Conservation (phyloP, 2,329 filamentous ascomycete species). For the Diaporthe vexans region DNA sequence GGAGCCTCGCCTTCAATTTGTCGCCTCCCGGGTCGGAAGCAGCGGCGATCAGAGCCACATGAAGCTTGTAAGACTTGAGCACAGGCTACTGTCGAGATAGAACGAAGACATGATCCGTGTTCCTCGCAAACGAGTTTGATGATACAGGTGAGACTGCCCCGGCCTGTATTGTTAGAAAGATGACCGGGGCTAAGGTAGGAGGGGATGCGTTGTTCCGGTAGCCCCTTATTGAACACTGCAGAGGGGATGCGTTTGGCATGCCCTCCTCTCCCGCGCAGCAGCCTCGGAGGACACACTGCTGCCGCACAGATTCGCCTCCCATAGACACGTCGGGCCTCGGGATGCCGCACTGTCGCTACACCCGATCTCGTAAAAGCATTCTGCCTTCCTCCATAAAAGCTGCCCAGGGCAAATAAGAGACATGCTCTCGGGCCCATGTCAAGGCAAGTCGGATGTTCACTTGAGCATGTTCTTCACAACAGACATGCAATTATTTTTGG, state of each 20-base stretch:
- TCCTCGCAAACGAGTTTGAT: not conserved
- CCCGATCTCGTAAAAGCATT: not conserved
- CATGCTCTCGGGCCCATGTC: not conserved
- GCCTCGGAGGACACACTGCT: constrained; percentile 1
- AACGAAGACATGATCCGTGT: not conserved
- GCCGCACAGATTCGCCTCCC: constrained; percentile 30
- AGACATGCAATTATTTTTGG: constrained; percentile 29
- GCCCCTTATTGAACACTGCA: constrained; percentile 15
- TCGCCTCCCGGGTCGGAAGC: not conserved
- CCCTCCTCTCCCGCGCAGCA: not conserved
- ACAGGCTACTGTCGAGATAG: not conserved
- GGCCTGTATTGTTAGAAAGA: constrained; percentile 6
- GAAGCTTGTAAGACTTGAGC: not conserved
- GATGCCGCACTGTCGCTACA: constrained; percentile 16
- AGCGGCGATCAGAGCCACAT: not conserved
- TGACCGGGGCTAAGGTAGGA: constrained; percentile 17
- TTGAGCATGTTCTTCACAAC: not conserved
- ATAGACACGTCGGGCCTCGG: constrained; percentile 5
- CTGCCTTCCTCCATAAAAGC: not conserved
- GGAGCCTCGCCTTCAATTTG: constrained; percentile 2
- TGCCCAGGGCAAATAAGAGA: not conserved
- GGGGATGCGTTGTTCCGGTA: not conserved
- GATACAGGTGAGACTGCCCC: constrained; percentile 15
- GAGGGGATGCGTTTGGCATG: constrained; percentile 18
- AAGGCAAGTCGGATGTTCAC: not conserved